Evolutionary conservation across 768 basidiomycete genomes (phyloP), one percentile per base, ranked within the genome.

Genomic region (Psilocybe cubensis): DNA sequence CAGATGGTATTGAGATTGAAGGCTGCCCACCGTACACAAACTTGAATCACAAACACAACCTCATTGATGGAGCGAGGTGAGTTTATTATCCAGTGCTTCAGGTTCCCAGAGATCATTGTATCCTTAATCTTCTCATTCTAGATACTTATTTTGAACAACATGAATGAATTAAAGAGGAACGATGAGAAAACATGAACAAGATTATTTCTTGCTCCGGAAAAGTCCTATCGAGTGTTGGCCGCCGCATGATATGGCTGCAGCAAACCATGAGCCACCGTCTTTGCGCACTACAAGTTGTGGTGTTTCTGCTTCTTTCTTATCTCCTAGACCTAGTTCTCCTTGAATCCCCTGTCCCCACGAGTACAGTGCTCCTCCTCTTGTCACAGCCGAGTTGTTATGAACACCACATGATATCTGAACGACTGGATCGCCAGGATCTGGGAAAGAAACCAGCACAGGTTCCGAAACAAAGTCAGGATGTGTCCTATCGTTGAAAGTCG

Each of bases 341-440:
- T 89, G 88, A 4, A 83, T 79, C n/a, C 88, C 89, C 59, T 87
- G 85, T 48, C 91, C 91, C 91, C 91, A 92, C 28, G 83, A 76
- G 65, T 87, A 91, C 62, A 92, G 70, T 2, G 87, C 85, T 29
- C 90, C 91, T 41, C 75, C 84, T 57, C 74, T 66, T 4, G 89
- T 89, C 45, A 90, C 76, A 7, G 86, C 91, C 65, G 89, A 79
- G 60, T 87, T 91, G 67, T 87, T 89, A 69, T 89, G 88, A 27
- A 79, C 78, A 5, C 89, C 91, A n/a, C 78, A 83, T 1, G 87
- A 82, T 51, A 92, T 80, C 54, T 84, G 78, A 17, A 84, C 75
- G 57, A 92, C 77, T 1, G 82, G 86, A 65, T 92, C 90, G 48
- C 81, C 74, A 40, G 76, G 60, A 59, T 87, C 83, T 3, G 86